phyloP scores from a whole-genome alignment of 2,329 filamentous ascomycete genomes.

The Diplodia corticola region DNA sequence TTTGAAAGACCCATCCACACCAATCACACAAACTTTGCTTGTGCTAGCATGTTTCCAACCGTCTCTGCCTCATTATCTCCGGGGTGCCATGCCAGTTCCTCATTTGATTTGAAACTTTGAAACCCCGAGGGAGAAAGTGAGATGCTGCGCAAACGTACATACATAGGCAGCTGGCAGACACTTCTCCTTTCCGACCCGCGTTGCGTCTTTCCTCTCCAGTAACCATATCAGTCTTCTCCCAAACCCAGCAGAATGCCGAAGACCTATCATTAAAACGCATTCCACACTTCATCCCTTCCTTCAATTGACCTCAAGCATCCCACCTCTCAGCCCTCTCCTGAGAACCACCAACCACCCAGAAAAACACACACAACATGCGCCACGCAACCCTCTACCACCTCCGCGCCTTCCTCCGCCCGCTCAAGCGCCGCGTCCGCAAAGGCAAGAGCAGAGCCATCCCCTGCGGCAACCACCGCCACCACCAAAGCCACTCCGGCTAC shows the following conservation, averaged over 20 bases:
- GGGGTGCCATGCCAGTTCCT: background rate
- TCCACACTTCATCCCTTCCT: background rate
- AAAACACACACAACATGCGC: background rate
- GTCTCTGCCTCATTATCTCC: background rate
- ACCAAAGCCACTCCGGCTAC: background rate
- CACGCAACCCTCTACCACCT: slow-evolving; percentile 6
- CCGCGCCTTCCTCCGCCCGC: slow-evolving; percentile 1
- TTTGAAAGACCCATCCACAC: background rate
- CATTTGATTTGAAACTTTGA: slow-evolving; percentile 15
- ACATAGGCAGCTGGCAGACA: background rate
- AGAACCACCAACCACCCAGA: background rate
- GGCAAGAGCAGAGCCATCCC: background rate
- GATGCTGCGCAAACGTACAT: background rate
- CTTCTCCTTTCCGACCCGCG: background rate
- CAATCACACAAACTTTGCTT: background rate
- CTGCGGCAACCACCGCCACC: background rate
- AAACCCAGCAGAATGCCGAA: background rate
- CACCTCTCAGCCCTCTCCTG: background rate
- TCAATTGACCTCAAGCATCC: background rate
- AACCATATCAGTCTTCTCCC: background rate
- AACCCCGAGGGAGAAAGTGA: background rate
- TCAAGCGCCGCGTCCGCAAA: background rate
- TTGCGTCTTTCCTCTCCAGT: background rate
- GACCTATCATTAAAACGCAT: background rate
- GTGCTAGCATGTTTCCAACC: slow-evolving; percentile 4